phyloP scores from a whole-genome alignment of 176 grass and related monocot genomes.

The Eleusine indica region DNA sequence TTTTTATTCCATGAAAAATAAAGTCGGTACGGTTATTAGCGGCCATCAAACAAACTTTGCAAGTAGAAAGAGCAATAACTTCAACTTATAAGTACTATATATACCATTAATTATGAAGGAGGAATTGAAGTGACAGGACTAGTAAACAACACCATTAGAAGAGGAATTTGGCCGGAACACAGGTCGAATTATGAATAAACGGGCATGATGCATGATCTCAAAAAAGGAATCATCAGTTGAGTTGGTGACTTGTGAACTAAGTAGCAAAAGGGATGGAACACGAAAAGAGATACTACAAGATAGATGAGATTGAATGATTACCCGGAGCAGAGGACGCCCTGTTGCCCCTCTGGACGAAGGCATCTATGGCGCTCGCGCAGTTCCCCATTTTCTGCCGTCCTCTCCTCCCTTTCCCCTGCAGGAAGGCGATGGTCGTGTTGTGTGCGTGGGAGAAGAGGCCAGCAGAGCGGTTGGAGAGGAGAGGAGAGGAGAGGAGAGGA shows the following conservation, averaged over 20 bases:
- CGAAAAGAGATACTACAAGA: neutral
- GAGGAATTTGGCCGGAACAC: neutral
- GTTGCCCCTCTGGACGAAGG: constrained; percentile 20
- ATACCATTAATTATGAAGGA: neutral
- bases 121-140: neutral
- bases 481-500: neutral
- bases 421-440: too few species aligned
- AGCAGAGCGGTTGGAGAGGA: neutral
- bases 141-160: neutral
- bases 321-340: neutral
- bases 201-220: too few species aligned
- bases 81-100: too few species aligned
- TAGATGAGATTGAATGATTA: neutral
- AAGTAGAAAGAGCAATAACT: too few species aligned
- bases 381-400: constrained; percentile 53
- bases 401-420: neutral
- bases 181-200: too few species aligned
- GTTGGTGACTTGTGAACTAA: too few species aligned
- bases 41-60: neutral
- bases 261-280: too few species aligned
- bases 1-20: neutral
- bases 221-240: neutral
- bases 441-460: neutral
- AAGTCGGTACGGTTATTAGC: neutral
- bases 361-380: constrained; percentile 54